Conservation (phyloP, 345 rosid species). For the Capsella bursapastoris region DNA sequence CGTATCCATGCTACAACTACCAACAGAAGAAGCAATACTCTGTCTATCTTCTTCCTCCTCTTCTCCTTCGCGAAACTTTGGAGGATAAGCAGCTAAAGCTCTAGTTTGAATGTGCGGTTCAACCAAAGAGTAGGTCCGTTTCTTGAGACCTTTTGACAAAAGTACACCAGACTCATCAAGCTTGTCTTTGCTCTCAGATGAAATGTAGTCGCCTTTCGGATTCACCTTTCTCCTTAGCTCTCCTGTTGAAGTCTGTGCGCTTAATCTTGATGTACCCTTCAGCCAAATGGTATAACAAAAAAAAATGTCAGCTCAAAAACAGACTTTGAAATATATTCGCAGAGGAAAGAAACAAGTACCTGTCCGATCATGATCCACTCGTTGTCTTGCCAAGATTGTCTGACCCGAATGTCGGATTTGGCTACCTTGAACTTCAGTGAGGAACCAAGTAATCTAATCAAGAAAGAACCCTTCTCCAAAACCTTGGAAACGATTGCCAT, state of each 20-base stretch:
- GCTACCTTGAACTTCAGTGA: conserved; percentile 58
- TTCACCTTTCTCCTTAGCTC: conserved; percentile 34
- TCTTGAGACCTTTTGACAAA: conserved; percentile 51
- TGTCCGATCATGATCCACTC: conserved; percentile 69
- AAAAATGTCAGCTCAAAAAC: conserved; percentile 12
- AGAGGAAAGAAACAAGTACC: conserved; percentile 46
- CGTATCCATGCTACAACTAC: conserved; percentile 61
- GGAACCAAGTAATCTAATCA: conserved; percentile 72
- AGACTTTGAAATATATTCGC: neutral
- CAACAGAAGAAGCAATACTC: conserved; percentile 62
- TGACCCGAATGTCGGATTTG: conserved; percentile 54
- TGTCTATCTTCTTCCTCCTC: conserved; percentile 43
- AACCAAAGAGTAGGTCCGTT: conserved; percentile 42
- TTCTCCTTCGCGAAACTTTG: conserved; percentile 31
- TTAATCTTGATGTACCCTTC: conserved; percentile 43
- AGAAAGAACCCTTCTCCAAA: conserved; percentile 50
- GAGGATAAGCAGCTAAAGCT: conserved; percentile 38
- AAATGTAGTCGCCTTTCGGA: conserved; percentile 39
- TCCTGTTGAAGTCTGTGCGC: conserved; percentile 40
- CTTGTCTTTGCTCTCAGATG: conserved; percentile 43
- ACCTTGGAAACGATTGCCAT: conserved; percentile 65
- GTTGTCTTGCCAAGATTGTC: conserved; percentile 76
- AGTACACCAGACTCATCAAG: conserved; percentile 43
- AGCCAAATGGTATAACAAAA: conserved; percentile 34
- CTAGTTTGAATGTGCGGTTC: conserved; percentile 41